phyloP scores from a whole-genome alignment of 768 basidiomycete species.

The Xerocomellus intermedius region DNA sequence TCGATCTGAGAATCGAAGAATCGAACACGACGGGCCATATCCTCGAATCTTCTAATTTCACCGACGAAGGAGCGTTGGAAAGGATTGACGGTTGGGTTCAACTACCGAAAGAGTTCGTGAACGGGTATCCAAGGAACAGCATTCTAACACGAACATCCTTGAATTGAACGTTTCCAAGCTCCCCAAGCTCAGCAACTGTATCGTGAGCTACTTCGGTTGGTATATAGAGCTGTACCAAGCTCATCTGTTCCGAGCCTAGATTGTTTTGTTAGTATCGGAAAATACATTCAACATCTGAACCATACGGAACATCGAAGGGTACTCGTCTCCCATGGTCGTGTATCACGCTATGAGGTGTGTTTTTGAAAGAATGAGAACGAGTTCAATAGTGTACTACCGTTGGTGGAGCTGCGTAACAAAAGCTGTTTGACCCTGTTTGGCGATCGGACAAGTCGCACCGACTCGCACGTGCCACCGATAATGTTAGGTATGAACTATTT shows the following conservation, averaged over 20 bases:
- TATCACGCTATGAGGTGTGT: neutral
- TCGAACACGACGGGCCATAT: slow-evolving; percentile 92
- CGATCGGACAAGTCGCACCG: neutral
- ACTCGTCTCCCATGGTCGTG: slow-evolving; percentile 66
- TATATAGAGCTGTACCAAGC: slow-evolving; percentile 94
- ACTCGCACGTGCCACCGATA: neutral
- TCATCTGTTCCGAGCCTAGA: slow-evolving; percentile 95
- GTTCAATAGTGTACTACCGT: neutral
- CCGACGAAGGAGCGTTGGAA: slow-evolving; percentile 98
- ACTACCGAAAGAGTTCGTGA: slow-evolving; percentile 41
- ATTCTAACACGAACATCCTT: slow-evolving; percentile 73
- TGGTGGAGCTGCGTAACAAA: no score
- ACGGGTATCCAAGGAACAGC: neutral
- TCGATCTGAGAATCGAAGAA: slow-evolving; percentile 87
- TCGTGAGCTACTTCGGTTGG: slow-evolving; percentile 98
- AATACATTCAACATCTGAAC: neutral
- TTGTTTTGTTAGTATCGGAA: slow-evolving; percentile 4
- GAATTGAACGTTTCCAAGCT: slow-evolving; percentile 94
- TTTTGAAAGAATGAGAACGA: neutral
- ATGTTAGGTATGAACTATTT: neutral
- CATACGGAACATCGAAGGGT: slow-evolving; percentile 81
- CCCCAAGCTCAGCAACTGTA: slow-evolving; percentile 91
- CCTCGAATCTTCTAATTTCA: slow-evolving; percentile 92
- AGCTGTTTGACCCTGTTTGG: slow-evolving; percentile 26
- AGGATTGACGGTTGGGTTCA: slow-evolving; percentile 93